Evolutionary conservation across 371 early-diverging fungal genomes (phyloP).

Genomic region (Circinella minor): DNA sequence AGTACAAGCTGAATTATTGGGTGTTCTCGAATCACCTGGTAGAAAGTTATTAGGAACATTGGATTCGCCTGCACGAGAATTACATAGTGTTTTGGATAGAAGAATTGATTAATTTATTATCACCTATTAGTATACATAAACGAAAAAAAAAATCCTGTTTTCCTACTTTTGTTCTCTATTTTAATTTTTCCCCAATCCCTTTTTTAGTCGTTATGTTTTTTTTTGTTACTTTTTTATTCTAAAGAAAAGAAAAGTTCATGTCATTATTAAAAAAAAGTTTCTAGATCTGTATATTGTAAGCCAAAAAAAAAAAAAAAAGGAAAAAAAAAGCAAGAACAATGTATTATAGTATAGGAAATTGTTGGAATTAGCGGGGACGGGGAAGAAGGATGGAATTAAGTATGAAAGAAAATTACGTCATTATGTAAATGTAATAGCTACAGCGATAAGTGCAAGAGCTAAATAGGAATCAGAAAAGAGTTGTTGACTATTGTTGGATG

Average conservation of each 20-base stretch:
- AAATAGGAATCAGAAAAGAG: not conserved
- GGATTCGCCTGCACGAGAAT: conserved; percentile 49
- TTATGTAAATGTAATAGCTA: not conserved
- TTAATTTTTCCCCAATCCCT: too few species aligned
- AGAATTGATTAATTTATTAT: conserved; percentile 28
- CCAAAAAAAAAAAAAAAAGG: not conserved
- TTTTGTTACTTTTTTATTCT: too few species aligned
- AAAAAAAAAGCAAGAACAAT: not conserved
- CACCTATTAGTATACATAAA: too few species aligned
- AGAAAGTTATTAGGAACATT: conserved; percentile 57
- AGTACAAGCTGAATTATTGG: conserved; percentile 59
- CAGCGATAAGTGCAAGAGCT: not conserved
- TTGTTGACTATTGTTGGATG: not conserved
- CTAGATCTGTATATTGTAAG: too few species aligned
- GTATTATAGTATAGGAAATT: not conserved
- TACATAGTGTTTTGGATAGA: conserved; percentile 54
- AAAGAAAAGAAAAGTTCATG: too few species aligned
- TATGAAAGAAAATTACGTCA: not conserved
- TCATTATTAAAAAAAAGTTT: too few species aligned
- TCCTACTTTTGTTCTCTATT: not conserved
- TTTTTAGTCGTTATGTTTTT: too few species aligned
- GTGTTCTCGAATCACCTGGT: conserved; percentile 63
- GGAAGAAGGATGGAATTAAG: too few species aligned
- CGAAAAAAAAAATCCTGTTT: not conserved
- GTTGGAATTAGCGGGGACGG: not conserved